A percentile compares a stretch with the other conserved stretches of the same genome.
Conservation (phyloP, 306 rosid species). For the Arachis stenosperma region DNA sequence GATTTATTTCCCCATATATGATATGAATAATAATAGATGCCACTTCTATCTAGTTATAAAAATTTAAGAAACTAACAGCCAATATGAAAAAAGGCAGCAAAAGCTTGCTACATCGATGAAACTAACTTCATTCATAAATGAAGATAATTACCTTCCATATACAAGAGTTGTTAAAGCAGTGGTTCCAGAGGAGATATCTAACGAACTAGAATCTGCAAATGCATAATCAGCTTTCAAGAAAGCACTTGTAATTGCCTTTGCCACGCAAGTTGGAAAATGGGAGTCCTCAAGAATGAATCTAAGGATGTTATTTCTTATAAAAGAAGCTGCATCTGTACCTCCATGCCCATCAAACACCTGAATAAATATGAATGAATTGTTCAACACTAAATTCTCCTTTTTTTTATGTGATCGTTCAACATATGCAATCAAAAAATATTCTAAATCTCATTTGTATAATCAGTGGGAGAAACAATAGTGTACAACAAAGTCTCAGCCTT, state of each 20-base stretch:
- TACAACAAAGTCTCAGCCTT: neutral
- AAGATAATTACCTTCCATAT: conserved; percentile 60
- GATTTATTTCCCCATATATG: neutral
- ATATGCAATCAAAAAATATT: too few relatives aligned
- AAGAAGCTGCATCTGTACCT: conserved; percentile 76
- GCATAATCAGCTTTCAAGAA: conserved; percentile 78
- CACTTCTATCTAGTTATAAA: neutral
- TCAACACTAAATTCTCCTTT: neutral
- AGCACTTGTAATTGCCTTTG: conserved; percentile 72
- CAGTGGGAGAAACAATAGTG: neutral
- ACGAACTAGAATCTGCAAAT: conserved; percentile 73
- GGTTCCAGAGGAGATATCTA: conserved; percentile 87
- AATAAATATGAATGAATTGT: conserved; percentile 17
- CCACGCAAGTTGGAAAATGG: conserved; percentile 59
- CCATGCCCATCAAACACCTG: conserved; percentile 95
- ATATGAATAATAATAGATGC: neutral
- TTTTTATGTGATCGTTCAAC: too few relatives aligned
- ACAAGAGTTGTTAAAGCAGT: conserved; percentile 75
- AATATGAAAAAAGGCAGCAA: conserved; percentile 17
- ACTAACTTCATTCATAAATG: conserved; percentile 9
- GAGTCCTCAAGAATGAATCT: conserved; percentile 72
- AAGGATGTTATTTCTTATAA: conserved; percentile 72
- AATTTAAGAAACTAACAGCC: neutral
- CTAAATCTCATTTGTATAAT: too few relatives aligned
- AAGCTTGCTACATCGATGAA: conserved; percentile 18